These are phyloP conservation scores for Arachnopeziza araneosa DNA, from an alignment of 2,329 filamentous ascomycete genomes.

Conservation along the genomic window DNA sequence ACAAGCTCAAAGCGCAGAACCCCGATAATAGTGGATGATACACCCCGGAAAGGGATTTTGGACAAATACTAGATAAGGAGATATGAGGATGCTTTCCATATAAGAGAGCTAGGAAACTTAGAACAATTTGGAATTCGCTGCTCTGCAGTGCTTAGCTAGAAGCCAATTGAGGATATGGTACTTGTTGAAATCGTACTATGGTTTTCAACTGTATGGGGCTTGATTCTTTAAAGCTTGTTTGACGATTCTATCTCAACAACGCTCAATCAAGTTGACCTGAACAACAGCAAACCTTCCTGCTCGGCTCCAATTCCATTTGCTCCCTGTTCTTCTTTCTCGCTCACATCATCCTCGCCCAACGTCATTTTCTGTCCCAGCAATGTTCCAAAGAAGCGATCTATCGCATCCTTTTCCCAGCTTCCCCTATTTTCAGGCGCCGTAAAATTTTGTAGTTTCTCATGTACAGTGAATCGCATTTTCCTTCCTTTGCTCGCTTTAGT, in stretches of 20 bases:
- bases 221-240: not conserved
- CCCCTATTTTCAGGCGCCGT: conserved; percentile 87
- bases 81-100: too few relatives aligned
- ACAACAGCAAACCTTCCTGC: conserved; percentile 30
- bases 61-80: too few relatives aligned
- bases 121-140: too few relatives aligned
- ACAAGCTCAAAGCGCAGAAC: too few relatives aligned
- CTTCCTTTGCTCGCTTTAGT: conserved; percentile 92
- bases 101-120: too few relatives aligned
- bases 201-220: not conserved
- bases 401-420: conserved; percentile 72
- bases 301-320: conserved; percentile 37
- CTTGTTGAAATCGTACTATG: not conserved
- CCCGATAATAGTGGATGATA: too few relatives aligned
- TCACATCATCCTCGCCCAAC: conserved; percentile 52
- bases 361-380: conserved; percentile 66
- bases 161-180: not conserved
- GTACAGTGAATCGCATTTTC: conserved; percentile 89
- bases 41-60: too few relatives aligned
- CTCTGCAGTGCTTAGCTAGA: too few relatives aligned
- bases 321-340: conserved; percentile 47
- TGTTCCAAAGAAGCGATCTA: conserved; percentile 71
- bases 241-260: not conserved
- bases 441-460: conserved; percentile 97
- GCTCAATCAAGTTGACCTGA: conserved; percentile 19